Conservation (phyloP, 306 rosid species). For the Mimosa bimucronata region DNA sequence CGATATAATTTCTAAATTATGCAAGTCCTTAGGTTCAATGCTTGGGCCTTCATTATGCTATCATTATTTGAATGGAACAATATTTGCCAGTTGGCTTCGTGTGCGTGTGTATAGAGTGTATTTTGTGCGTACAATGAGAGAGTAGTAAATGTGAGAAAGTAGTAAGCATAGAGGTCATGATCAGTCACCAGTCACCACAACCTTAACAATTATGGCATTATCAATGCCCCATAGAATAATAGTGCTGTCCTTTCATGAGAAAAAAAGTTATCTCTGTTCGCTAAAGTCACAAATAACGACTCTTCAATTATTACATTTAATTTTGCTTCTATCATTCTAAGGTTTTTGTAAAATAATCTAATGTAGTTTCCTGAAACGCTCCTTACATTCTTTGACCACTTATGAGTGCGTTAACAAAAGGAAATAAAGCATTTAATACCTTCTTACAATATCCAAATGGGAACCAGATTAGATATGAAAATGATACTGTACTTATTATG, state of each 20-base stretch:
- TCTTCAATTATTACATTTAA: slow-evolving; percentile 39
- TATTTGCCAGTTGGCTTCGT: slow-evolving; percentile 78
- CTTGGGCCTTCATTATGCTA: slow-evolving; percentile 56
- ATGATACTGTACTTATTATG: too few species aligned
- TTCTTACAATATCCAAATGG: too few species aligned
- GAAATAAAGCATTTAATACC: too few species aligned
- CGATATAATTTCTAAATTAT: slow-evolving; percentile 57
- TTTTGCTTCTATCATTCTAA: slow-evolving; percentile 35
- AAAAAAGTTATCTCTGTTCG: slow-evolving; percentile 33
- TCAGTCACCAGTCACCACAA: background rate
- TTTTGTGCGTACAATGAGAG: slow-evolving; percentile 37
- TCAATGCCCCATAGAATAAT: slow-evolving; percentile 37
- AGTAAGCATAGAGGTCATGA: slow-evolving; percentile 19
- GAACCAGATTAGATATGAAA: too few species aligned
- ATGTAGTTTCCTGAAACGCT: background rate
- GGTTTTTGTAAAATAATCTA: background rate
- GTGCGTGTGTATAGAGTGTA: slow-evolving; percentile 47
- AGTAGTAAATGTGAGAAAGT: slow-evolving; percentile 32
- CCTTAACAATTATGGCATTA: slow-evolving; percentile 35
- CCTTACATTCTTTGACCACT: too few species aligned
- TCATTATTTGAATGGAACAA: slow-evolving; percentile 59
- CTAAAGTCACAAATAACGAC: slow-evolving; percentile 40
- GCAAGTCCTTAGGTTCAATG: slow-evolving; percentile 61
- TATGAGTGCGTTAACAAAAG: background rate
- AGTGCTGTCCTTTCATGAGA: slow-evolving; percentile 48